Evolutionary conservation across 1,284 basidiomycete species (phyloP), one percentile per base, ranked within the genome.

Genomic region (Macrocystidia cucumis): DNA sequence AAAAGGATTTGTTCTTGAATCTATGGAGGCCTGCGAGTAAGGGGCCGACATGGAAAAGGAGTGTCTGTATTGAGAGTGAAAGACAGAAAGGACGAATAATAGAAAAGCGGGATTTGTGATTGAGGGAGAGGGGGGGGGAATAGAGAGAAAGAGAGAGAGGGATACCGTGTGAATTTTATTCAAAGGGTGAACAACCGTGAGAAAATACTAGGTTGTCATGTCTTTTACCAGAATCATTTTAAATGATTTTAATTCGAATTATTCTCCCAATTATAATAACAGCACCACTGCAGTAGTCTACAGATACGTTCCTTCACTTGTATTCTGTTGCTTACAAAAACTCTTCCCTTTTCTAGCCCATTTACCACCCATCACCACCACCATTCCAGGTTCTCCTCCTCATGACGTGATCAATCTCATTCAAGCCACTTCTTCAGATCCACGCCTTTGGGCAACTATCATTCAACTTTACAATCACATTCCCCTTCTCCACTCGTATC

Each of bases 401-500:
- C n/a, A n/a, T n/a, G n/a, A n/a, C n/a, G n/a, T n/a, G n/a, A n/a
- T n/a, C n/a, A n/a, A n/a, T n/a, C n/a, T n/a, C n/a, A n/a, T n/a
- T n/a, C n/a, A n/a, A n/a, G n/a, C n/a, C n/a, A n/a, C n/a, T n/a
- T n/a, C n/a, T n/a, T n/a, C n/a, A n/a, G 72, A 80, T 44, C 78
- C 81, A 1, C 60, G 66, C 8, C 54, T 82, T 8, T 84, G 81
- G 79, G 72, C 68, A 0, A 57, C 66, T 8, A 38, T 86, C 18
- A 57, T 69, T 3, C 82, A 83, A 46, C 45, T 81, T 24, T 79
- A 73, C 44, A 50, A 59, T 13, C 60, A 82, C 5, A 80, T 82
- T 0, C 30, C 50, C 0, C 31, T 38, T 4, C 61, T 79, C 29
- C 54, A 52, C 7, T 49, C 56, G 2, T 71, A 69, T 50, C 48